These are phyloP conservation scores for Colletotrichum sp. DNA, from an alignment of 2,329 filamentous ascomycete genomes.

Conservation along the genomic window DNA sequence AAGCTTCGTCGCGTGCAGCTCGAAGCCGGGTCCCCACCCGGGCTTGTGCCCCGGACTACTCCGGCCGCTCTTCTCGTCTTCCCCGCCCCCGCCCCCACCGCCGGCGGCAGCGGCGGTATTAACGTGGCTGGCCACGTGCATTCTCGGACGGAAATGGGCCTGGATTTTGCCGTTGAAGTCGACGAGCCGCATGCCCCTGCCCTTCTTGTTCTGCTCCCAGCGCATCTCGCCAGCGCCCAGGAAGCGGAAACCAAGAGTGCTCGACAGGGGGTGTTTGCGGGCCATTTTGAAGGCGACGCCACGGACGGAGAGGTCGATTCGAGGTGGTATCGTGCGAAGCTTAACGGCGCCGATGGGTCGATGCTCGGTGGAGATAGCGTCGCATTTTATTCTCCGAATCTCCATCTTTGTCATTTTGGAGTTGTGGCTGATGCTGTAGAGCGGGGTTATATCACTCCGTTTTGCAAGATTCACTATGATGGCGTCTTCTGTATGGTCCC, in stretches of 20 bases:
- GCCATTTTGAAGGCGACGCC: constrained; percentile 14
- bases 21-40: constrained; percentile 6
- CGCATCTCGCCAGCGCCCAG: constrained; percentile 7
- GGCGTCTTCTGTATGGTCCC: neutral
- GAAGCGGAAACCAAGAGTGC: constrained; percentile 11
- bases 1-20: constrained; percentile 1
- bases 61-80: neutral
- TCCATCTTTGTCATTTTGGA: constrained; percentile 15
- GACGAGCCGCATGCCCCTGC: constrained; percentile 10
- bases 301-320: constrained; percentile 9
- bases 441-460: neutral
- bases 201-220: constrained; percentile 5
- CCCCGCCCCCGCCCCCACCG: neutral
- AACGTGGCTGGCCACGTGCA: neutral
- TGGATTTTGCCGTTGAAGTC: constrained; percentile 14
- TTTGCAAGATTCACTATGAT: neutral
- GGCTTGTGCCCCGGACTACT: neutral
- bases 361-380: neutral
- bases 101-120: neutral
- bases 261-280: constrained; percentile 10
- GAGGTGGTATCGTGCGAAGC: constrained; percentile 7
- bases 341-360: constrained; percentile 2
- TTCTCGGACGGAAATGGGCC: constrained; percentile 4
- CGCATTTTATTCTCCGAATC: neutral
- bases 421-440: constrained; percentile 7